A percentile compares a stretch with the other conserved stretches of the same genome.
phyloP scores from a whole-genome alignment of 2,329 filamentous ascomycete species.

The Aspergillus versicolor region DNA sequence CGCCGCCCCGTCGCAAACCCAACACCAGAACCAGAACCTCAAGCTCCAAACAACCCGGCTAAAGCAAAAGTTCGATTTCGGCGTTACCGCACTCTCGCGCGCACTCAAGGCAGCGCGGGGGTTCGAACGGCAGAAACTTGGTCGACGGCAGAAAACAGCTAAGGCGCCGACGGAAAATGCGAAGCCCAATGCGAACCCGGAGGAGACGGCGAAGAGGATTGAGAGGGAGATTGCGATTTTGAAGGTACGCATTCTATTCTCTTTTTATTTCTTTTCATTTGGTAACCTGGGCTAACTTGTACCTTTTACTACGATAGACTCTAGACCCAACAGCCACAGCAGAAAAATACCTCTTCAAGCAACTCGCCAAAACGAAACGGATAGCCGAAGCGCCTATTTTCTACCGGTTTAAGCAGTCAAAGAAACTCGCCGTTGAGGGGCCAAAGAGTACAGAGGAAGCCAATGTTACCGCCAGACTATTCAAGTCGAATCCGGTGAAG shows the following conservation, averaged over 20 bases:
- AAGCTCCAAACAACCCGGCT: slow-evolving; percentile 38
- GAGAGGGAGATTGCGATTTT: slow-evolving; percentile 56
- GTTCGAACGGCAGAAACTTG: slow-evolving; percentile 64
- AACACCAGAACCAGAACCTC: slow-evolving; percentile 14
- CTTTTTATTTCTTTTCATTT: not conserved
- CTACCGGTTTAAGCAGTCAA: slow-evolving; percentile 38
- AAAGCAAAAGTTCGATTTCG: slow-evolving; percentile 50
- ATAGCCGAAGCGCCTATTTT: slow-evolving; percentile 54
- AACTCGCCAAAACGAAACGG: slow-evolving; percentile 57
- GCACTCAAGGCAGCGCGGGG: slow-evolving; percentile 59
- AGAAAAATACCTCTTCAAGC: slow-evolving; percentile 57
- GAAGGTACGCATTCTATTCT: slow-evolving; percentile 45
- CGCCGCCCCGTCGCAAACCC: not conserved
- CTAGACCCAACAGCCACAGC: slow-evolving; percentile 53
- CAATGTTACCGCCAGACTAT: slow-evolving; percentile 60
- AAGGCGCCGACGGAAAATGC: slow-evolving; percentile 19
- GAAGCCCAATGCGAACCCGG: slow-evolving; percentile 31
- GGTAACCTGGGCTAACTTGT: not conserved
- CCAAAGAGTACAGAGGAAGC: slow-evolving; percentile 48
- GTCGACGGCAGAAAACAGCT: slow-evolving; percentile 58
- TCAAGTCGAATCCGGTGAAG: slow-evolving; percentile 60
- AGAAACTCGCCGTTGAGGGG: slow-evolving; percentile 37
- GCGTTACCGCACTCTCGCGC: slow-evolving; percentile 49
- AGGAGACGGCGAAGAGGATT: slow-evolving; percentile 43
- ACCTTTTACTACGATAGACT: slow-evolving; percentile 31